Evolutionary conservation across 2,329 filamentous ascomycete species (phyloP).

Genomic region (Sporothrix sp.): DNA sequence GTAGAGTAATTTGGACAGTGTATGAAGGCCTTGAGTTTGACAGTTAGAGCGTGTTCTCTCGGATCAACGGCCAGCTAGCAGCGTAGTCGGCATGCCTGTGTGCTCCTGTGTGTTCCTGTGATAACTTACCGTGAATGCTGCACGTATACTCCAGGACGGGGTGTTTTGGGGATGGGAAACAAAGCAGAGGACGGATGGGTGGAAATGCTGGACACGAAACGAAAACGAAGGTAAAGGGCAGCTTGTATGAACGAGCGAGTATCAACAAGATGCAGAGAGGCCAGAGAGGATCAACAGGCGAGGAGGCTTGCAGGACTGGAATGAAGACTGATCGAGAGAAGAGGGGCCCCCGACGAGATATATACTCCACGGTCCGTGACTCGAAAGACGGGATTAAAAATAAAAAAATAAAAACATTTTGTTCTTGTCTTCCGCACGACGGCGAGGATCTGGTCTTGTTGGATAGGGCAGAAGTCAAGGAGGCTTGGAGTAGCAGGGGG

Average conservation of each 20-base stretch:
- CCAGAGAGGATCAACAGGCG: neutral
- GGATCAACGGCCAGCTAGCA: slow-evolving; percentile 1
- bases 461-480: slow-evolving; percentile 12
- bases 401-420: neutral
- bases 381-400: slow-evolving; percentile 2
- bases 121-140: no score
- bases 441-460: slow-evolving; percentile 10
- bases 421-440: slow-evolving; percentile 2
- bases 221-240: slow-evolving; percentile 4
- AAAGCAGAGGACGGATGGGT: neutral
- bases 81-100: neutral
- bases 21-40: neutral
- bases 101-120: no score
- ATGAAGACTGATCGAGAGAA: slow-evolving; percentile 3
- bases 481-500: slow-evolving; percentile 14
- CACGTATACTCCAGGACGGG: no score
- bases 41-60: neutral
- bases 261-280: neutral
- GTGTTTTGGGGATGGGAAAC: no score
- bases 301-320: neutral
- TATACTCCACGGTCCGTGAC: slow-evolving; percentile 10
- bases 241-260: slow-evolving; percentile 4
- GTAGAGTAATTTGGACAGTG: neutral
- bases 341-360: slow-evolving; percentile 15
- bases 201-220: neutral